Base-by-base conservation (phyloP, 139 green algal genomes). In the Nannochloris sp. region DNA sequence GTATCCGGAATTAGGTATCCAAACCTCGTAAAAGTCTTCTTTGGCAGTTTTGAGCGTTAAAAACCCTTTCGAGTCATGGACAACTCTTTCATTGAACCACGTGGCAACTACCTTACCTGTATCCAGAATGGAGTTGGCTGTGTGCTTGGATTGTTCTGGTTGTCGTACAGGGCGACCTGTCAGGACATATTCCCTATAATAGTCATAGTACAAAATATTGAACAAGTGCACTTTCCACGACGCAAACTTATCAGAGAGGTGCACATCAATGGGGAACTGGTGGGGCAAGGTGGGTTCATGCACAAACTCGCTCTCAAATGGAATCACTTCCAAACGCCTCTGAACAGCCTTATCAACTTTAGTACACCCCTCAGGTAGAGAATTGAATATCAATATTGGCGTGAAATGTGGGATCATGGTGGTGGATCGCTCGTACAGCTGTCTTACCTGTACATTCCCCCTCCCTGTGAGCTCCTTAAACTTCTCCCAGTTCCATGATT, bases 201-300 rank as follows among this genome's bases (percentile, higher is more conserved):
- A 51, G 44, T 51, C 44, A 19, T 51, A 10, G 44, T 51, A 51
- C 44, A 51, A 19, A 4, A 51, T 51, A 51, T 51, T 51, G 44
- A 51, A 51, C 44, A 51, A 51, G 44, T 51, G 44, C 18, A 51
- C 44, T 51, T 51, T 51, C 44, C 44, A 51, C 15, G 2, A 51
- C 16, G 44, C 44, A 51, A 51, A 51, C 44, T 18, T 19, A 51
- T 51, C 44, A 51, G 44, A 51, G 44, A 51, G 44, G 18, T 51
- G 44, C 44, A 51, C 18, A 19, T 51, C 44, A 51, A 51, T 51
- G 15, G 44, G 44, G 18, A 51, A 51, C 4, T 51, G 44, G 18
- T 51, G 44, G 2, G 44, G 44, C 44, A 51, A 51, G 16, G 15
- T 51, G 44, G 44, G 44, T 19, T 51, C 44, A 51, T 51, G 15